A percentile compares a stretch with the other conserved stretches of the same genome.
These are phyloP conservation scores for Hypomyces perniciosus DNA, from an alignment of 2,329 filamentous ascomycete genomes.

Conservation along the genomic window DNA sequence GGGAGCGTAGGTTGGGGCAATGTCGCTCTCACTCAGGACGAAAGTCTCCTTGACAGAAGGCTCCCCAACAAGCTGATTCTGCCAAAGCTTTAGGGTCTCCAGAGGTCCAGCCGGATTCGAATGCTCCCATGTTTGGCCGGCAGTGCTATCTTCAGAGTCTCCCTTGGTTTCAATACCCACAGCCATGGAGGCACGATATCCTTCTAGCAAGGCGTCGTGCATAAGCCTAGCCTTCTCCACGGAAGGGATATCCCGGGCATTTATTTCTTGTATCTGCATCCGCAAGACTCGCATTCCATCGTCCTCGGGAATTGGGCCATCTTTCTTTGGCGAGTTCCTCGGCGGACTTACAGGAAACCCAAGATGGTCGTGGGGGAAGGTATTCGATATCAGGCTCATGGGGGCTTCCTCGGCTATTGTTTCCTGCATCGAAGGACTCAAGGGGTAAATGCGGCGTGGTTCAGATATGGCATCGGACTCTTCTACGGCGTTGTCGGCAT, in stretches of 20 bases:
- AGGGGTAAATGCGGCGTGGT: constrained; percentile 23
- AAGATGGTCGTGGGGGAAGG: constrained; percentile 27
- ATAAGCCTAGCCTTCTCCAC: constrained; percentile 66
- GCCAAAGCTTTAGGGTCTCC: constrained; percentile 55
- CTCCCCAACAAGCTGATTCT: constrained; percentile 38
- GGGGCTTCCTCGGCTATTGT: constrained; percentile 27
- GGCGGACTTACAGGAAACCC: constrained; percentile 25
- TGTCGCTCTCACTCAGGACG: constrained; percentile 52
- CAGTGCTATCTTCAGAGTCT: constrained; percentile 14
- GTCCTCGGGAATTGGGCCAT: constrained; percentile 57
- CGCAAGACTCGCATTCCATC: constrained; percentile 70
- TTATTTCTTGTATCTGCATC: constrained; percentile 62
- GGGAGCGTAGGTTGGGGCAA: constrained; percentile 62
- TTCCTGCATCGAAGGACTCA: constrained; percentile 30
- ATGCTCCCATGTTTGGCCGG: constrained; percentile 32
- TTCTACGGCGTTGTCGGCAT: constrained; percentile 15
- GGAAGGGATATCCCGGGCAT: constrained; percentile 51
- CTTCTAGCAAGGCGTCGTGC: constrained; percentile 64
- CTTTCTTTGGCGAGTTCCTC: constrained; percentile 16
- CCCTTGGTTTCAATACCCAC: constrained; percentile 14
- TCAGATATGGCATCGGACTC: constrained; percentile 18
- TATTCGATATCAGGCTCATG: constrained; percentile 18
- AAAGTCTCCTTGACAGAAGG: constrained; percentile 37
- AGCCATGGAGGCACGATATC: constrained; percentile 44
- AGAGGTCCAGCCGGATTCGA: constrained; percentile 40